These are phyloP conservation scores for Actinomortierella ambigua DNA, from an alignment of 371 early-diverging fungal species.

Conservation along the genomic window DNA sequence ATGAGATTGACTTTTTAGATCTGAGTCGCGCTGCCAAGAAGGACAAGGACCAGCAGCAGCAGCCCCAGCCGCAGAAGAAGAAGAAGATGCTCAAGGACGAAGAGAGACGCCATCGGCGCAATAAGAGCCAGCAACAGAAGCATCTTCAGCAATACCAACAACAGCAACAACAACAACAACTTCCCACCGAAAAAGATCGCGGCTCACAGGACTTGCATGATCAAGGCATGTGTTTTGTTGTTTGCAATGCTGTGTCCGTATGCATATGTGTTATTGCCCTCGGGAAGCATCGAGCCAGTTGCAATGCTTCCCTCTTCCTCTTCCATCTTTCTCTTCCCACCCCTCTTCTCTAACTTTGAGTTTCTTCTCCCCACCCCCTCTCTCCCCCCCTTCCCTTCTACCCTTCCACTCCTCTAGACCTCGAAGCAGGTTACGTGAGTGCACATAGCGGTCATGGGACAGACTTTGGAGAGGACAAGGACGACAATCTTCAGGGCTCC, in stretches of 20 bases:
- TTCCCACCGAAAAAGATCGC: too few species aligned
- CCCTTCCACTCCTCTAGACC: slow-evolving; percentile 50
- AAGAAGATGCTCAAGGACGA: not conserved
- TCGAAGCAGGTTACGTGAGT: slow-evolving; percentile 48
- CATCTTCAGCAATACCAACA: too few species aligned
- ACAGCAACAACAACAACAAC: not conserved
- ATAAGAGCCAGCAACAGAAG: not conserved
- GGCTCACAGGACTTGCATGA: too few species aligned
- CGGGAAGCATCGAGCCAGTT: too few species aligned
- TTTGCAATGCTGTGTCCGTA: too few species aligned
- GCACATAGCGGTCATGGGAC: slow-evolving; percentile 46
- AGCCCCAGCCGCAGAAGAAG: not conserved
- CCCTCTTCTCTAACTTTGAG: not conserved
- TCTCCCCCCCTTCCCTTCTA: slow-evolving; percentile 2
- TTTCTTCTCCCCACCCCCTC: not conserved
- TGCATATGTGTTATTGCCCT: too few species aligned
- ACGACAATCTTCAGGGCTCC: slow-evolving; percentile 9
- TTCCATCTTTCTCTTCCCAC: too few species aligned
- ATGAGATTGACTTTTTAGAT: slow-evolving; percentile 46
- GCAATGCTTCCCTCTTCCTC: too few species aligned
- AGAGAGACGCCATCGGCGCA: not conserved
- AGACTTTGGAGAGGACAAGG: slow-evolving; percentile 54
- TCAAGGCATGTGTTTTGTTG: too few species aligned
- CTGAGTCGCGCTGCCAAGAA: slow-evolving; percentile 6
- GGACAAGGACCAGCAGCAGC: slow-evolving; percentile 6